Evolutionary conservation across 176 grass and related monocot species (phyloP), one percentile per base, ranked within the genome.

Genomic region (Areca catechu): DNA sequence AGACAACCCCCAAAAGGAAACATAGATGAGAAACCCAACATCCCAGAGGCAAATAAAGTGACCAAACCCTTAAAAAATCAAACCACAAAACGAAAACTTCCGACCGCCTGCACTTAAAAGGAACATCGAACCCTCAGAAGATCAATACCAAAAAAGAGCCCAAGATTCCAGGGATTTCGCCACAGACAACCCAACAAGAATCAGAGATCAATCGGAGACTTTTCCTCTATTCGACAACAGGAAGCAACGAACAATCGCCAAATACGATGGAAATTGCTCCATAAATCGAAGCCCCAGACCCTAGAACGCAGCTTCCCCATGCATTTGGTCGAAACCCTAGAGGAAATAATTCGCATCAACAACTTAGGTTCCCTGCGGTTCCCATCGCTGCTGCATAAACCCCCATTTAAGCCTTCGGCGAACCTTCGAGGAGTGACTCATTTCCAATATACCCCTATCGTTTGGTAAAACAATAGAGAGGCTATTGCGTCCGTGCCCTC

Each of bases 251-350:
- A 24, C 61, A 22, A n/a, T 54, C 57, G 49, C 20, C 49, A 18
- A 62, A 53, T 72, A 23, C 49, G 48, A 72, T 37, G 49, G 57
- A 72, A 43, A 61, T 72, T 57, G 37, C 58, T 49, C 69, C 49
- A 3, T 5, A 51, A 72, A 34, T 49, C 49, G 48, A 61, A 19
- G 49, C 57, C 69, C 14, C 7, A 49, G 54, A 37, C 57, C 25
- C 58, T n/a, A 61, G 61, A 61, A 54, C 49, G 18, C 24, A 61
- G 25, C 55, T 25, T 70, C 57, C 49, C 34, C 43, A 24, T 24
- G n/a, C 58, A 53, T 49, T 43, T 43, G 34, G 34, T 27, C 57
- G 10, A 62, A 72, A 52, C 69, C 58, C 69, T 62, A 43, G 27
- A 53, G 47, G 12, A 53, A 54, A 3, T 22, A 53, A 47, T 55